Evolutionary conservation across 208 protist species (phyloP), one percentile per base, ranked within the genome.

Genomic region (Acanthamoeba triangularis): DNA sequence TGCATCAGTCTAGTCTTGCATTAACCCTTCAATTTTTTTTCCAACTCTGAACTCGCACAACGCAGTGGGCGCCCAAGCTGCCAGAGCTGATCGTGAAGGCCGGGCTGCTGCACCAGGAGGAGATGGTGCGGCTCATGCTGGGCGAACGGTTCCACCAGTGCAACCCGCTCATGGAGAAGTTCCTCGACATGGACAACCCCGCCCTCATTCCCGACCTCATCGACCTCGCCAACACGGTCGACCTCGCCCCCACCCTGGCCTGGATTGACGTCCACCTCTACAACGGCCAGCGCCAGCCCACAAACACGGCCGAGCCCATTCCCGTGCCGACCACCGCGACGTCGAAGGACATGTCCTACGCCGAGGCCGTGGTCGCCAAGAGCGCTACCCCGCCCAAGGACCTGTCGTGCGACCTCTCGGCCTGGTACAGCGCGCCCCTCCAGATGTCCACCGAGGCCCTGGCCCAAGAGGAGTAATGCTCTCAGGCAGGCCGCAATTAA

Each of bases 81-180:
- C 59, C 85, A 14, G 85, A 92, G 63, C 25, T 92, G 35, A 92
- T 92, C 59, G 54, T 92, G n/a, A 74, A 74, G 54, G 85, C 85
- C 13, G 85, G 85, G 7, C 85, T 92, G 30, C 61, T 92, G 35
- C 85, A 92, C 44, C 85, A 92, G 61, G 85, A 92, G 28, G 59
- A 47, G 37, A 92, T 92, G 85, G 85, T 92, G 59, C 35, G 63
- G 35, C 30, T 92, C 20, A 47, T 92, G 11, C 37, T 92, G 54
- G 85, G 85, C 85, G 85, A 92, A 11, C 54, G 85, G 7, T 92
- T 76, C 85, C 85, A 92, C 37, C 85, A 92, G 44, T 74, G 54
- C 85, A 92, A 92, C n/a, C 85, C 85, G 52, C 63, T 92, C 28
- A 92, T 92, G 85, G 85, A 92, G 61, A 69, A 74, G 56, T 74